Percentiles rank a stretch among this genome's conserved stretches.
Evolutionary conservation across 2,329 filamentous ascomycete genomes (phyloP).

Genomic region (Microcyclospora pomicola): DNA sequence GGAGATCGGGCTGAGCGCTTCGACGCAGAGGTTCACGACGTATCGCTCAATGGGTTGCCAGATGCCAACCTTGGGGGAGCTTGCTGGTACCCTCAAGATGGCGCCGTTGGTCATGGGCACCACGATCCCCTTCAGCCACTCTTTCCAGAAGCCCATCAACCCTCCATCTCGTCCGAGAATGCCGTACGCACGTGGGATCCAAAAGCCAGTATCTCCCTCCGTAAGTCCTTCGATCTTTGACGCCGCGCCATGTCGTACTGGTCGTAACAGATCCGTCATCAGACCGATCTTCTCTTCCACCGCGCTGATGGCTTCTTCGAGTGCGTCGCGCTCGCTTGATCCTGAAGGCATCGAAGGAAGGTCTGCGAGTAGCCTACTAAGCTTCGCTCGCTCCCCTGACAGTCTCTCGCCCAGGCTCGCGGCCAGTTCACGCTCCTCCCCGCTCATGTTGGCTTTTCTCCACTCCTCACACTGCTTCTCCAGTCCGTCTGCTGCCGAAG

Average conservation of each 20-base stretch:
- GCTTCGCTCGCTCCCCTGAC: constrained; percentile 72
- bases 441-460: constrained; percentile 59
- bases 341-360: constrained; percentile 70
- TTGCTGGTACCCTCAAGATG: constrained; percentile 69
- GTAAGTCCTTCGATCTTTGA: constrained; percentile 96
- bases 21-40: constrained; percentile 90
- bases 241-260: constrained; percentile 82
- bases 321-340: constrained; percentile 61
- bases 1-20: constrained; percentile 79
- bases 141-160: constrained; percentile 91
- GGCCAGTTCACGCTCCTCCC: constrained; percentile 80
- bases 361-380: constrained; percentile 75
- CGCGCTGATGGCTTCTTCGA: constrained; percentile 88
- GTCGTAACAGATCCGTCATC: constrained; percentile 91
- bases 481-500: constrained; percentile 68
- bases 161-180: constrained; percentile 73
- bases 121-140: constrained; percentile 88
- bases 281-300: constrained; percentile 95
- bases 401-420: constrained; percentile 81
- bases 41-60: constrained; percentile 97
- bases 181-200: constrained; percentile 88
- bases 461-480: constrained; percentile 48
- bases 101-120: constrained; percentile 89
- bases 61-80: constrained; percentile 77
- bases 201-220: constrained; percentile 86